Evolutionary conservation across 2,329 filamentous ascomycete species (phyloP), one percentile per base, ranked within the genome.

Genomic region (Ophiosphaerella korrae): DNA sequence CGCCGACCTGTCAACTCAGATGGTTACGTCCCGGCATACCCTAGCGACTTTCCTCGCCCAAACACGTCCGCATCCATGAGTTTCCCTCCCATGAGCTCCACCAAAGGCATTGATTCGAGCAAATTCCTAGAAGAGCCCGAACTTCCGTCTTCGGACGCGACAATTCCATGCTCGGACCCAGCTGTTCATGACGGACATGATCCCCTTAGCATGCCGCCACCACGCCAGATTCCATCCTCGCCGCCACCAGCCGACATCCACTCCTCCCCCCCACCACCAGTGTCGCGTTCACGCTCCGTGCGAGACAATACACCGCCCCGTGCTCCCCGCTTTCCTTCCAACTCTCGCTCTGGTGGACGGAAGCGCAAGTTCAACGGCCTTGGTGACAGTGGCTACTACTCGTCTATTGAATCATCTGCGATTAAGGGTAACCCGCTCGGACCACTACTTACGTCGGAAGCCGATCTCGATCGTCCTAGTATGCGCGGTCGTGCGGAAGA

Each of bases 361-460:
- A 90, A 90, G 75, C 87, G 89, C 60, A 93, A 91, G 72, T 85
- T 89, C 64, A 84, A 84, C 26, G 88, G 88, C 11, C 88, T 95
- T 79, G 90, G 89, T 66, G 94, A 99, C 74, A 97, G 93, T 70
- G 94, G 94, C 35, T 99, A 97, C 74, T 96, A 96, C 71, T 97
- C 94, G 1, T 97, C 92, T 0, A 82, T 97, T 14, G 92, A 97
- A 63, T 97, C 94, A 2, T 97, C 94, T 0, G 91, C 83, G 12
- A 83, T 90, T 71, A 85, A 93, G 52, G 86, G 88, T 41, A 85
- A 87, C 57, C 83, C 84, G 58, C 80, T 84, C 53, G 78, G 78
- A 13, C 80, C 84, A 49, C 80, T 90, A 14, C 80, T 91, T 37
- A 90, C 88, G 3, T 93, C 90, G 0, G 92, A 95, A 65, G 73